phyloP scores from a whole-genome alignment of 1,284 basidiomycete species.

The Marasmius sp. region DNA sequence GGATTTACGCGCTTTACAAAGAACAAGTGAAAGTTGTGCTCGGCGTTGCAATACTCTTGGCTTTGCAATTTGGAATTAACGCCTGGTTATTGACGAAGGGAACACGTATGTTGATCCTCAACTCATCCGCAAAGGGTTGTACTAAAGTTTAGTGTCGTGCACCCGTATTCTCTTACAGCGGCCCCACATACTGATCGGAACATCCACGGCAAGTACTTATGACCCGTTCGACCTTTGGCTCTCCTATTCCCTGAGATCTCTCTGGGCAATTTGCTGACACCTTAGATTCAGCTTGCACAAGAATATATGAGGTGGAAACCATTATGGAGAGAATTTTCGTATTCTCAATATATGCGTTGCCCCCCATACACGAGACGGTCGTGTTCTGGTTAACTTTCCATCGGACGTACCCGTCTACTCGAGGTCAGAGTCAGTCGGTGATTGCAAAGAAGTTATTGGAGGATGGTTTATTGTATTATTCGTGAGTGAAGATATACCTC shows the following conservation, averaged over 20 bases:
- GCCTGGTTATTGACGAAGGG: conserved; percentile 47
- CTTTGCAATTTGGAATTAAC: conserved; percentile 44
- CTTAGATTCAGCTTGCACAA: conserved; percentile 44
- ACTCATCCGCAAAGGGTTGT: no score
- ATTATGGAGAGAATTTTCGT: conserved; percentile 18
- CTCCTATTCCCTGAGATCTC: neutral
- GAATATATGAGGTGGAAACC: conserved; percentile 39
- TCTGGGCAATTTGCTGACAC: neutral
- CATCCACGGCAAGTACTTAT: conserved; percentile 34
- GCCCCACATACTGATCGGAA: conserved; percentile 33
- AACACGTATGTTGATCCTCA: conserved; percentile 40
- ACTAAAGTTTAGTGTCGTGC: no score
- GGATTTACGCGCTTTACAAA: conserved; percentile 47
- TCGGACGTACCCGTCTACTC: conserved; percentile 42
- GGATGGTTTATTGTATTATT: conserved; percentile 56
- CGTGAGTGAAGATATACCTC: conserved; percentile 26
- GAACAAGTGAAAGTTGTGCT: conserved; percentile 33
- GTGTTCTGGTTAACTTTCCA: conserved; percentile 46
- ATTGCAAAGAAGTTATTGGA: conserved; percentile 46
- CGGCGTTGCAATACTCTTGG: conserved; percentile 36
- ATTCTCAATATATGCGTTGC: conserved; percentile 54
- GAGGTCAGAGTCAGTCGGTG: conserved; percentile 36
- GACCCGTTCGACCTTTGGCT: no score
- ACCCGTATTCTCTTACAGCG: conserved; percentile 25
- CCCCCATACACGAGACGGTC: conserved; percentile 53